These are phyloP conservation scores for Austropuccinia psidii DNA, from an alignment of 1,284 basidiomycete species.

Conservation along the genomic window DNA sequence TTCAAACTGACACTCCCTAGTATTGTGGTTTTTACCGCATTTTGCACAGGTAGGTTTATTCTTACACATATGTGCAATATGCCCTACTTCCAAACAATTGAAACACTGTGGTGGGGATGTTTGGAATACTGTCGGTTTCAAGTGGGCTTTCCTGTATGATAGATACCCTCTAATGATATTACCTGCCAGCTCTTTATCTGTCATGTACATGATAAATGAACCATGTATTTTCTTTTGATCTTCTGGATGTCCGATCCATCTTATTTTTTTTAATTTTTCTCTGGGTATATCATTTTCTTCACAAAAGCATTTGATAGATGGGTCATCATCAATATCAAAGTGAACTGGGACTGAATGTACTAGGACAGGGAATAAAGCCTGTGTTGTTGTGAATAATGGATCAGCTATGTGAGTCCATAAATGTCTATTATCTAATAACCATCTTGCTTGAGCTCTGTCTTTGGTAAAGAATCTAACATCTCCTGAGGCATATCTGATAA, in stretches of 20 bases:
- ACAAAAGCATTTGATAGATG: background rate
- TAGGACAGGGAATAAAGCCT: background rate
- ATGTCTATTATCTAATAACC: background rate
- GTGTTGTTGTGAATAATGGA: background rate
- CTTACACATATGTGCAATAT: background rate
- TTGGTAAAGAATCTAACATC: background rate
- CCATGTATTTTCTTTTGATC: background rate
- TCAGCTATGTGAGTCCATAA: background rate
- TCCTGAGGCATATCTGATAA: too few relatives aligned
- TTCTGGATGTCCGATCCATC: background rate
- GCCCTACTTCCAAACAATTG: background rate
- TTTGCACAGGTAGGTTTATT: background rate
- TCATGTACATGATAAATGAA: background rate
- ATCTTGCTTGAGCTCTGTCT: background rate
- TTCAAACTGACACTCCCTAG: too few relatives aligned
- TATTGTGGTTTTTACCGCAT: background rate
- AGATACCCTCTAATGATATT: background rate
- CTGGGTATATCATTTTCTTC: background rate
- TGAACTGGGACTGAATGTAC: background rate
- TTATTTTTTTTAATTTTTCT: conserved; percentile 1
- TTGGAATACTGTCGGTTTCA: background rate
- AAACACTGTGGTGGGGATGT: background rate
- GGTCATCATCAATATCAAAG: background rate
- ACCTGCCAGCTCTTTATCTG: background rate
- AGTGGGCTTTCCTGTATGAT: background rate